Evolutionary conservation across 192 early-diverging fungal genomes (phyloP), one percentile per base, ranked within the genome.

Genomic region (Chytriomyces hyalinus): DNA sequence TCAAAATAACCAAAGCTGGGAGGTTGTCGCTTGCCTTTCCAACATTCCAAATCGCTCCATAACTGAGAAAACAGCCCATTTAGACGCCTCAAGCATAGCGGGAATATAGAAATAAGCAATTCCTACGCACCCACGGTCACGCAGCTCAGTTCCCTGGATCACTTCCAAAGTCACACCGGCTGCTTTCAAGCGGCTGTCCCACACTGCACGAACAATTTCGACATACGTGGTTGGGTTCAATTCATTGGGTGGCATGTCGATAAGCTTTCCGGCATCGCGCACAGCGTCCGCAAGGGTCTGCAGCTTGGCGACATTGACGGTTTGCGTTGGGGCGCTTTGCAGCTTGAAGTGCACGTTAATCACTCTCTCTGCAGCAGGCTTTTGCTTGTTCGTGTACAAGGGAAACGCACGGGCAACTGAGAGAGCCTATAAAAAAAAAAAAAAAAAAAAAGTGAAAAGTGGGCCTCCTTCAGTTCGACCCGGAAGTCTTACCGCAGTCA

Each of bases 131-230:
- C 84, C 84, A 28, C 76, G 43, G 9, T 82, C 49, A 17, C 76
- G 46, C 43, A 89, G 77, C 61, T 89, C 86, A 50, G 83, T 73
- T 15, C 84, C 87, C 43, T 68, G 59, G 50, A 89, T 89, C 46
- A 88, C 65, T 49, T 76, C 75, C 11, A 84, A 51, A 22, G 50
- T 72, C 10, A 87, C 84, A 28, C 71, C 73, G 51, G 47, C 48
- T 47, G 22, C 46, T 45, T 83, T 78, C 20, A 72, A 72, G 5
- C 80, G 53, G 44, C 67, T 59, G 28, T 22, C 49, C 15, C 65
- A 49, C 13, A 86, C 75, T 13, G 48, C 72, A 44, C 84, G 49
- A 48, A 84, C 79, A 67, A 80, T 73, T 15, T 79, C 78, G 11
- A 84, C 66, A 73, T 84, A 85, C 9, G 75, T 65, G 20, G 79